Evolutionary conservation across 2,329 filamentous ascomycete species (phyloP), one percentile per base, ranked within the genome.

Genomic region (Aspergillus sp.): DNA sequence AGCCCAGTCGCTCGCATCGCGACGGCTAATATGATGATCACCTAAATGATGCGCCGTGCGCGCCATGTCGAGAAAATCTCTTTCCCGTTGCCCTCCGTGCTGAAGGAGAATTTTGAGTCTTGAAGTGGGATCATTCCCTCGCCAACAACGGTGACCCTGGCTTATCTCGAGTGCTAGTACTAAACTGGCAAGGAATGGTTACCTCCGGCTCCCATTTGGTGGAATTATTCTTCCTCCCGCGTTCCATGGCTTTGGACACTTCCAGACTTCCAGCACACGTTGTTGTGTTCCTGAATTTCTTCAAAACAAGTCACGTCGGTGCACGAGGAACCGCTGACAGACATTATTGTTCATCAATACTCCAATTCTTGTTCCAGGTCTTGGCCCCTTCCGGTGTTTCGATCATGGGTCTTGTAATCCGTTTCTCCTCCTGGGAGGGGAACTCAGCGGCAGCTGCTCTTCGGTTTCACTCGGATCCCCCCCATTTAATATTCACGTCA

Each of bases 111-210:
- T 41, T 11, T 41, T 13, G 34, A 41, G 11, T 19, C 19, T 19
- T 19, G 19, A 19, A 1, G 19, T 15, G 3, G 31, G 31, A 46
- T n/a, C 4, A 17, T 4, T 4, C 57, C 60, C 61, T 64, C 60
- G 61, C 64, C 64, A 64, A 63, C 60, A 66, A 67, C 22, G 46
- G 46, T 15, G 46, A 67, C 61, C 62, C 64, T 66, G 64, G 43
- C 65, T 61, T 41, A 48, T 48, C 55, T 49, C 25, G 22, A 28
- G 23, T 43, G 30, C 63, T 63, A 65, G 46, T 22, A 59, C 57
- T 7, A 34, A 41, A 54, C 34, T 28, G 62, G 64, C 46, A 64
- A 64, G 57, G 62, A 58, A 51, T 61, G 57, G 58, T 45, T 51
- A 52, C 31, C 53, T 48, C 54, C 63, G 38, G 11, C 38, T 30